Evolutionary conservation across 2,329 filamentous ascomycete genomes (phyloP), one percentile per base, ranked within the genome.

Genomic region (Davidsoniella eucalypti): DNA sequence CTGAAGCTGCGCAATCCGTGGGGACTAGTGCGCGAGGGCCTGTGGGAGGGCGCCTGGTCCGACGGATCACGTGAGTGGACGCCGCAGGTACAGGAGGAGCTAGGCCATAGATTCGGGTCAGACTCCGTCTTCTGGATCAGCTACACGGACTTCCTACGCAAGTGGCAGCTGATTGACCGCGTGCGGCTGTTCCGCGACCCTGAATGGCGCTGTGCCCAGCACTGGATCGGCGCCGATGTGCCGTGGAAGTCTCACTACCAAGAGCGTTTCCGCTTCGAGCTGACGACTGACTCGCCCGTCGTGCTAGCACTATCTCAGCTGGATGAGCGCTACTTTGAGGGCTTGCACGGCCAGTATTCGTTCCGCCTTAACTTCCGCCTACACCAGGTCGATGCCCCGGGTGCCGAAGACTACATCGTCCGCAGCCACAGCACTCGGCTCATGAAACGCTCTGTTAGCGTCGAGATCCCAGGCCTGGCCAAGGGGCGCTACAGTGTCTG

Each of bases 71-170:
- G 75, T 58, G 75, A 80, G 57, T 79, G 76, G 69, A 79, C 75
- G 0, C 65, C 69, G 1, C 73, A 77, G 21, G 70, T 70, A 36
- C 71, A 77, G 46, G 64, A 69, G 52, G 75, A 78, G 59, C 69
- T 80, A 1, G 67, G 66, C 40, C 75, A 79, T 57, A 69, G 68
- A 26, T 80, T 80, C 51, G 75, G 76, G 18, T 74, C 72, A 55
- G 76, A 80, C 56, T 76, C 74, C 0, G 73, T 76, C 10, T 80
- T 80, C 57, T 80, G 76, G 76, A 79, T 80, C 52, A 69, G 73
- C 1, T 80, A 78, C 57, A 67, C 74, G 47, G 77, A 81, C 56
- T 66, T 82, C 48, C 68, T 81, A 10, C 70, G 72, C 55, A 80
- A 80, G 57, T 81, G 75, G 57, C 71, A 72, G 45, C 69, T 72